Evolutionary conservation across 768 basidiomycete genomes (phyloP).

Genomic region (Lentinula sp.): DNA sequence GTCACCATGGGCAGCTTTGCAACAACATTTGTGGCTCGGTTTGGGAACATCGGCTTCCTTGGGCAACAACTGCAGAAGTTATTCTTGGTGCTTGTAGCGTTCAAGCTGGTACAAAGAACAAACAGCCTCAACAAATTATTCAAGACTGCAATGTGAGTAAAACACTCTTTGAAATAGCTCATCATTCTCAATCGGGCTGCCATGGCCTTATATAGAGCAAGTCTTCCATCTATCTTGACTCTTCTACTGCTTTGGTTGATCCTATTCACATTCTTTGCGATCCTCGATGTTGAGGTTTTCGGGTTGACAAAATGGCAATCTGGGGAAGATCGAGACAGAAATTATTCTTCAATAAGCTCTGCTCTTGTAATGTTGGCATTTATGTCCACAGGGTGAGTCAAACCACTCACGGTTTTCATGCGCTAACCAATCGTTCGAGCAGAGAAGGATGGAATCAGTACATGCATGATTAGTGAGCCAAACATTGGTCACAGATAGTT

Average conservation of each 20-base stretch:
- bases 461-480: constrained; percentile 90
- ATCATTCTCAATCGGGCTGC: neutral
- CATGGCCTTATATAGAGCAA: constrained; percentile 46
- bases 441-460: constrained; percentile 97
- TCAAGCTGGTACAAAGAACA: constrained; percentile 89
- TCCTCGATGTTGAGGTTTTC: constrained; percentile 87
- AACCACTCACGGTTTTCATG: constrained; percentile 1
- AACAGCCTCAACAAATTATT: constrained; percentile 90
- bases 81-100: constrained; percentile 87
- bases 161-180: neutral
- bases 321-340: constrained; percentile 60
- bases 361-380: constrained; percentile 87
- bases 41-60: constrained; percentile 38
- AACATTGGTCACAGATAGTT: neutral
- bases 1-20: constrained; percentile 77
- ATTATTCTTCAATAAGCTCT: constrained; percentile 75
- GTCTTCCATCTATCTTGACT: constrained; percentile 79
- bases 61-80: constrained; percentile 76
- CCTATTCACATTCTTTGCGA: constrained; percentile 86
- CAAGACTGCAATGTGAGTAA: constrained; percentile 86
- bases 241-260: constrained; percentile 85
- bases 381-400: constrained; percentile 83
- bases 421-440: constrained; percentile 10
- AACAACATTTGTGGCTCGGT: constrained; percentile 71
- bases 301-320: constrained; percentile 82